phyloP scores from a whole-genome alignment of 768 basidiomycete species.

The Boletellus emodensis region DNA sequence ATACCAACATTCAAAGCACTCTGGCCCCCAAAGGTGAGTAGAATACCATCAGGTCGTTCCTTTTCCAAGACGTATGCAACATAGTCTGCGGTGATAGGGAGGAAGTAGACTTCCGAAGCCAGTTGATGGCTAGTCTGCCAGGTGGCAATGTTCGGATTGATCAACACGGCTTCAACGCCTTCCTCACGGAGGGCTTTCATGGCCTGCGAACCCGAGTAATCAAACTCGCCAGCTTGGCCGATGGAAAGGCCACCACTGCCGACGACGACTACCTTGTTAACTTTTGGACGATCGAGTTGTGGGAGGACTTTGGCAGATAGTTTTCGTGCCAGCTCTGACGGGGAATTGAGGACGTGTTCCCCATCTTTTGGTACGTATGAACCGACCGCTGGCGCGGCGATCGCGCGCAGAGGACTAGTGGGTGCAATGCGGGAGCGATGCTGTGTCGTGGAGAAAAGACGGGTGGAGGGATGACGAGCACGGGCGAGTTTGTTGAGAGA shows the following conservation, averaged over 20 bases:
- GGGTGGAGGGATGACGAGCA: constrained; percentile 26
- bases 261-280: constrained; percentile 93
- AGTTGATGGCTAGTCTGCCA: constrained; percentile 99
- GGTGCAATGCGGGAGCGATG: constrained; percentile 38
- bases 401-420: constrained; percentile 54
- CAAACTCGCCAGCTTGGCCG: constrained; percentile 99
- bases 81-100: constrained; percentile 95
- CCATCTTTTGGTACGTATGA: constrained; percentile 57
- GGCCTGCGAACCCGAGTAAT: constrained; percentile 98
- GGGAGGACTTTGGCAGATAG: constrained; percentile 94
- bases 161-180: constrained; percentile 89
- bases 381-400: constrained; percentile 74
- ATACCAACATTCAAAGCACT: constrained; percentile 98
- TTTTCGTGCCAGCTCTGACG: constrained; percentile 89
- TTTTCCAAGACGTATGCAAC: constrained; percentile 99
- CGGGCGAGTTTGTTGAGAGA: constrained; percentile 16
- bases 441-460: constrained; percentile 50
- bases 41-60: constrained; percentile 94
- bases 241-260: constrained; percentile 95
- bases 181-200: constrained; percentile 96
- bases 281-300: constrained; percentile 84
- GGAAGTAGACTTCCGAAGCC: constrained; percentile 95
- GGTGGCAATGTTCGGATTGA: constrained; percentile 99
- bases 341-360: constrained; percentile 83
- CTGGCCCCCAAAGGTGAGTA: constrained; percentile 97